These are phyloP conservation scores for Neocallimastix lanati DNA, from an alignment of 192 early-diverging fungal genomes.

Conservation along the genomic window DNA sequence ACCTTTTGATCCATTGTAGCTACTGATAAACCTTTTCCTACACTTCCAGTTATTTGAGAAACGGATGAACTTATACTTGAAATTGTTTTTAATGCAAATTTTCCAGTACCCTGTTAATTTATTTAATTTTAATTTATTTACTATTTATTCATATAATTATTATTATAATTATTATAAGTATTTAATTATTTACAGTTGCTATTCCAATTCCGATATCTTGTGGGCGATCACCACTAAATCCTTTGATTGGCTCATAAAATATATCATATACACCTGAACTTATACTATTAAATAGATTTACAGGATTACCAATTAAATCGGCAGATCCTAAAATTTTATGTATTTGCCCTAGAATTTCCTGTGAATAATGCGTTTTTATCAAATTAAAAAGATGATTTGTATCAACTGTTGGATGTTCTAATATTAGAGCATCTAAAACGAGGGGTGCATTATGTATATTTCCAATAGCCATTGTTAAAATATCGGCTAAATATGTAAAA, in stretches of 20 bases:
- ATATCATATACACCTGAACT: slow-evolving; percentile 86
- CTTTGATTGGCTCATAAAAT: slow-evolving; percentile 96
- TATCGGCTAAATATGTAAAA: slow-evolving; percentile 19
- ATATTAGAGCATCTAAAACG: slow-evolving; percentile 31
- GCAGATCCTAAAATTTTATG: slow-evolving; percentile 84
- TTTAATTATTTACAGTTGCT: slow-evolving; percentile 55
- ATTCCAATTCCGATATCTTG: slow-evolving; percentile 87
- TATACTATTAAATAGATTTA: slow-evolving; percentile 88
- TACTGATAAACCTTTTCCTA: slow-evolving; percentile 74
- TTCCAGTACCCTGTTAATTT: slow-evolving; percentile 37
- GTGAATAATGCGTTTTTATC: slow-evolving; percentile 69
- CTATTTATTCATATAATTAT: too few species aligned
- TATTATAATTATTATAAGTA: slow-evolving; percentile 9
- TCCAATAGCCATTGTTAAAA: slow-evolving; percentile 93
- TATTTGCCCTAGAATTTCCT: slow-evolving; percentile 72
- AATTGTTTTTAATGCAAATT: slow-evolving; percentile 78
- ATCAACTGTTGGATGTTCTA: slow-evolving; percentile 77
- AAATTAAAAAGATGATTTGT: slow-evolving; percentile 51
- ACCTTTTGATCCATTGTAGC: slow-evolving; percentile 77
- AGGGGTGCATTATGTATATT: slow-evolving; percentile 56
- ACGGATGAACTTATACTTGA: slow-evolving; percentile 90
- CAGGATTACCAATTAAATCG: slow-evolving; percentile 93
- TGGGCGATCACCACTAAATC: slow-evolving; percentile 82
- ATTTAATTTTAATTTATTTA: too few species aligned
- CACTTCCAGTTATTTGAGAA: slow-evolving; percentile 84